Evolutionary conservation across 2,329 filamentous ascomycete species (phyloP).

Genomic region (Sporothrix phasma): DNA sequence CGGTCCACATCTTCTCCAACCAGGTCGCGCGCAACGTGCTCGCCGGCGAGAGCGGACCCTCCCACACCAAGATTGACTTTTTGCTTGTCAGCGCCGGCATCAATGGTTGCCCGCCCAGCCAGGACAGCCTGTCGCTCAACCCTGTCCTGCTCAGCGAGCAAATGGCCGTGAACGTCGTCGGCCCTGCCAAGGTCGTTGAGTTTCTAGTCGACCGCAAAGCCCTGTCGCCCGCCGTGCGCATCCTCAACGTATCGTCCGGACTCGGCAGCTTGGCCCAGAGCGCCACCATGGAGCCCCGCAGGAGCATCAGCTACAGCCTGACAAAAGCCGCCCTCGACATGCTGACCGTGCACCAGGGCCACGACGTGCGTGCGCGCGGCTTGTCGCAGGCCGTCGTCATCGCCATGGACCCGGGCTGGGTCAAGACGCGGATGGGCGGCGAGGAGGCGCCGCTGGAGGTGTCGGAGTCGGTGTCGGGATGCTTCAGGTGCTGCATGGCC

Average conservation of each 20-base stretch:
- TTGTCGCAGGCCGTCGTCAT: constrained; percentile 24
- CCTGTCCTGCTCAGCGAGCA: constrained; percentile 29
- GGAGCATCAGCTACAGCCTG: constrained; percentile 26
- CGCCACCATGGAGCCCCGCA: constrained; percentile 24
- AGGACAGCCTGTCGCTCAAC: constrained; percentile 32
- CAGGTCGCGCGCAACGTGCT: constrained; percentile 21
- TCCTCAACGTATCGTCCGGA: constrained; percentile 35
- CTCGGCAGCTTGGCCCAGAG: constrained; percentile 28
- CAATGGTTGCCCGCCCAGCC: constrained; percentile 26
- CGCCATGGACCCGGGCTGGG: constrained; percentile 28
- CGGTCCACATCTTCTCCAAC: constrained; percentile 24
- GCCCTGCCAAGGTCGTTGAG: constrained; percentile 36
- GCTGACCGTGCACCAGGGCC: constrained; percentile 26
- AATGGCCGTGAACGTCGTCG: constrained; percentile 37
- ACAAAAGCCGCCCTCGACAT: constrained; percentile 27
- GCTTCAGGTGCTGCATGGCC: constrained; percentile 61
- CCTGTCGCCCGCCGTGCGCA: constrained; percentile 22
- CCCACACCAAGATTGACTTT: constrained; percentile 27
- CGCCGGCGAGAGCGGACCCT: constrained; percentile 10
- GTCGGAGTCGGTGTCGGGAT: constrained; percentile 38
- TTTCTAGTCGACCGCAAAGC: constrained; percentile 25
- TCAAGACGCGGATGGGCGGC: constrained; percentile 28
- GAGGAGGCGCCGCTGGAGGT: constrained; percentile 22
- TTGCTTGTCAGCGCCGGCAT: constrained; percentile 28
- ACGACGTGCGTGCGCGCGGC: constrained; percentile 18